Percentiles rank a stretch among this genome's conserved stretches.
Conservation (phyloP, 1,284 basidiomycete species). For the Veloporphyrellus conicus region DNA sequence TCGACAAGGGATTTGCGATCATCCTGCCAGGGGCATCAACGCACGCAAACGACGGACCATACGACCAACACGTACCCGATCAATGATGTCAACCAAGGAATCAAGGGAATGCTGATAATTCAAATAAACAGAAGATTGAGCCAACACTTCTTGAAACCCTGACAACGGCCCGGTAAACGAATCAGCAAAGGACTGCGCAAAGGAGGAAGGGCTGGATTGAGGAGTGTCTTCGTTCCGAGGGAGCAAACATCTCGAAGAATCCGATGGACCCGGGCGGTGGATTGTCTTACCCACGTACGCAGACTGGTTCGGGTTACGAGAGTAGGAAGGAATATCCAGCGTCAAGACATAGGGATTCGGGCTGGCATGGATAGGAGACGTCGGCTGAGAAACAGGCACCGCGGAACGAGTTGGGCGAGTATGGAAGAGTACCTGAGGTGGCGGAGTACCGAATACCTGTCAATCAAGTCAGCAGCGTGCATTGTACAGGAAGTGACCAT, state of each 20-base stretch:
- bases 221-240: constrained; percentile 24
- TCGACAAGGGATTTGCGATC: constrained; percentile 68
- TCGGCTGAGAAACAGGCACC: constrained; percentile 17
- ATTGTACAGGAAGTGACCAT: background rate
- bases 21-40: constrained; percentile 44
- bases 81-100: constrained; percentile 70
- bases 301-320: constrained; percentile 47
- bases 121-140: constrained; percentile 53
- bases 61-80: constrained; percentile 50
- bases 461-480: constrained; percentile 6
- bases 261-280: constrained; percentile 49
- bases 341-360: constrained; percentile 18
- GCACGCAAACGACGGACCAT: background rate
- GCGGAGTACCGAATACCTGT: constrained; percentile 74
- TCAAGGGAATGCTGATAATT: constrained; percentile 75
- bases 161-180: constrained; percentile 18
- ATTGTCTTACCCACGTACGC: constrained; percentile 45
- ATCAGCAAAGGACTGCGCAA: constrained; percentile 14
- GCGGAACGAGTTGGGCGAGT: constrained; percentile 41
- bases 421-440: constrained; percentile 70
- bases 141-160: constrained; percentile 19
- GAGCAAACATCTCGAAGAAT: constrained; percentile 52
- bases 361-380: constrained; percentile 15
- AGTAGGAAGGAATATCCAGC: constrained; percentile 19
- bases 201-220: constrained; percentile 23